A percentile compares a stretch with the other conserved stretches of the same genome.
phyloP scores from a whole-genome alignment of 129 eudicot species.

The Flaveria sonorensis region DNA sequence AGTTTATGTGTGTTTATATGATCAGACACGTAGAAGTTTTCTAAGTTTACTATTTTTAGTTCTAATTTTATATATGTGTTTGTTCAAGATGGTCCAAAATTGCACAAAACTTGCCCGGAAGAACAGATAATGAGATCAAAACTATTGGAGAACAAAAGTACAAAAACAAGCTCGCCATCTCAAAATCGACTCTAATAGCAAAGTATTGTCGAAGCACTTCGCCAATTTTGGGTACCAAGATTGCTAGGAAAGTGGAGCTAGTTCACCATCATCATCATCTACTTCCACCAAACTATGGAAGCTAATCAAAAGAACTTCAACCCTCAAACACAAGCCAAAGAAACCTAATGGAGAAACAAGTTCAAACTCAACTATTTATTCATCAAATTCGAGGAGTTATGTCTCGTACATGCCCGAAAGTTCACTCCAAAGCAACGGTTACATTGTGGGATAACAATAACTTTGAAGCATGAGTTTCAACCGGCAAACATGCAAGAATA shows the following conservation, averaged over 20 bases:
- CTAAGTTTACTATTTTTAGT: neutral
- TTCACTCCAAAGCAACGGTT: slow-evolving; percentile 22
- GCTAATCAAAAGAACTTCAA: slow-evolving; percentile 22
- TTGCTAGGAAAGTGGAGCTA: slow-evolving; percentile 66
- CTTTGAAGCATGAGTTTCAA: slow-evolving; percentile 25
- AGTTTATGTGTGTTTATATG: neutral
- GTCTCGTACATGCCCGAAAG: slow-evolving; percentile 26
- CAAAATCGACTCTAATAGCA: slow-evolving; percentile 81
- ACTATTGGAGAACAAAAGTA: slow-evolving; percentile 95
- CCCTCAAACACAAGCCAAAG: slow-evolving; percentile 29
- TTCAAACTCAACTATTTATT: slow-evolving; percentile 34
- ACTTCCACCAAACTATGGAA: slow-evolving; percentile 36
- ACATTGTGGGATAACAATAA: slow-evolving; percentile 29
- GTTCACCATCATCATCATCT: slow-evolving; percentile 38
- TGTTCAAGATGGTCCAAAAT: slow-evolving; percentile 45
- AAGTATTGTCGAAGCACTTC: slow-evolving; percentile 64
- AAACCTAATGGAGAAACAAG: slow-evolving; percentile 18
- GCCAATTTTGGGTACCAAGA: slow-evolving; percentile 70
- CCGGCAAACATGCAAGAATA: slow-evolving; percentile 25
- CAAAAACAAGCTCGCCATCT: slow-evolving; percentile 93
- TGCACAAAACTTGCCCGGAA: slow-evolving; percentile 46
- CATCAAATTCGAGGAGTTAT: slow-evolving; percentile 20
- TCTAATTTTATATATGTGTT: slow-evolving; percentile 6
- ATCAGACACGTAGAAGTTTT: slow-evolving; percentile 1
- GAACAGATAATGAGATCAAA: slow-evolving; percentile 81